Conservation (phyloP, 306 rosid species). For the Sicyos edulis region DNA sequence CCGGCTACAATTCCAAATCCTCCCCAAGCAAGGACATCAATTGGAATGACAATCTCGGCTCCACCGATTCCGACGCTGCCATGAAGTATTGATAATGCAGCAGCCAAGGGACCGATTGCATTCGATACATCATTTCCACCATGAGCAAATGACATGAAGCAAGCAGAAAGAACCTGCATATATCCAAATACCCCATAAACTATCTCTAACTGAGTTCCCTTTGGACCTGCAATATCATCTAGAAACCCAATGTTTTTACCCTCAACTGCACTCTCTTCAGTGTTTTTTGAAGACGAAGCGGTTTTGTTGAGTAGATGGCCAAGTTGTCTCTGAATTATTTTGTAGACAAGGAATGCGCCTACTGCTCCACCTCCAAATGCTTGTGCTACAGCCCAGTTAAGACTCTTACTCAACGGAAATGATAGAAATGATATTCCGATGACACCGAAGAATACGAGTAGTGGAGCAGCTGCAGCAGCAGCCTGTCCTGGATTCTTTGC, state of each 20-base stretch:
- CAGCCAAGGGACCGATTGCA: constrained; percentile 92
- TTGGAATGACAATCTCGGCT: constrained; percentile 66
- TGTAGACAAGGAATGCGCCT: constrained; percentile 60
- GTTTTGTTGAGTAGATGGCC: constrained; percentile 76
- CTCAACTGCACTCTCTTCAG: constrained; percentile 31
- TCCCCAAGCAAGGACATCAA: constrained; percentile 98
- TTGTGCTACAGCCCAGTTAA: constrained; percentile 49
- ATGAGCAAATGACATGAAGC: constrained; percentile 98
- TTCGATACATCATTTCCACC: constrained; percentile 98
- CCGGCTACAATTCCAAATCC: constrained; percentile 98
- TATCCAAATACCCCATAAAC: constrained; percentile 93
- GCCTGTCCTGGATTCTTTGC: constrained; percentile 97
- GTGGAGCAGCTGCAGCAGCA: constrained; percentile 91
- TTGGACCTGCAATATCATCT: constrained; percentile 80
- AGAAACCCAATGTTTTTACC: constrained; percentile 60
- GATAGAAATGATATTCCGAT: constrained; percentile 69
- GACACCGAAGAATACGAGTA: constrained; percentile 71
- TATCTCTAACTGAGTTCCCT: constrained; percentile 78
- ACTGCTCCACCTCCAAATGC: constrained; percentile 65
- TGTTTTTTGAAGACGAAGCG: constrained; percentile 30
- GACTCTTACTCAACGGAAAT: constrained; percentile 62
- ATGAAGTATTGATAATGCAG: constrained; percentile 80
- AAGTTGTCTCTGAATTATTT: constrained; percentile 67
- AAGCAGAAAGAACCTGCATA: constrained; percentile 94
- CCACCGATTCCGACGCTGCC: constrained; percentile 45